Conservation (phyloP, 225 moss, liverwort and hornwort species). For the Straminergon stramineum region DNA sequence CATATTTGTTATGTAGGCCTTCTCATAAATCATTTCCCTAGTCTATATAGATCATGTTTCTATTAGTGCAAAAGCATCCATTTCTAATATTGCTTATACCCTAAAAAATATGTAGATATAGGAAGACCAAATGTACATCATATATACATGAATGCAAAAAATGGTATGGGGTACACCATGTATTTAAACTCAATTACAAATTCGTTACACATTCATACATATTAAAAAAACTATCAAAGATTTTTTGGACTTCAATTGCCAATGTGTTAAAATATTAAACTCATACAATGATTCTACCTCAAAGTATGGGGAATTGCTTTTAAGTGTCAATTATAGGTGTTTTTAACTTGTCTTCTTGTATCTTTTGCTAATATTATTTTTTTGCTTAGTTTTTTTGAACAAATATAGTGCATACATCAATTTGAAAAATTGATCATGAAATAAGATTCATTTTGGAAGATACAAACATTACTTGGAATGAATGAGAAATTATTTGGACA, state of each 20-base stretch:
- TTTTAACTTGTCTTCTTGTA: not conserved
- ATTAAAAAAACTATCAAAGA: not conserved
- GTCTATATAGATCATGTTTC: not conserved
- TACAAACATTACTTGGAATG: not conserved
- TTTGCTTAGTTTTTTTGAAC: not conserved
- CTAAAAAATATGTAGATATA: not conserved
- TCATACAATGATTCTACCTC: not conserved
- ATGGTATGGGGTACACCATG: accelerated
- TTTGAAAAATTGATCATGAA: not conserved
- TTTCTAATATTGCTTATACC: accelerated
- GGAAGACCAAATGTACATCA: not conserved
- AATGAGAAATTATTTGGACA: not conserved
- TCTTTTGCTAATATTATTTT: not conserved
- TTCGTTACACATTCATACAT: not conserved
- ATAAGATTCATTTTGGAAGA: not conserved
- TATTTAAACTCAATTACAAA: not conserved
- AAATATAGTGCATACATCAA: not conserved
- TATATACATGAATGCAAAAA: not conserved
- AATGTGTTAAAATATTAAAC: not conserved
- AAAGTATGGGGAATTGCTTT: not conserved
- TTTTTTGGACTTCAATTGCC: not conserved
- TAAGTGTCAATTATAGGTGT: not conserved
- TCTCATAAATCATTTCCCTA: accelerated
- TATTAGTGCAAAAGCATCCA: not conserved
- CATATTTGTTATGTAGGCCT: not conserved